A percentile compares a stretch with the other conserved stretches of the same genome.
phyloP scores from a whole-genome alignment of 306 rosid species.

The Cucumis hystrix region DNA sequence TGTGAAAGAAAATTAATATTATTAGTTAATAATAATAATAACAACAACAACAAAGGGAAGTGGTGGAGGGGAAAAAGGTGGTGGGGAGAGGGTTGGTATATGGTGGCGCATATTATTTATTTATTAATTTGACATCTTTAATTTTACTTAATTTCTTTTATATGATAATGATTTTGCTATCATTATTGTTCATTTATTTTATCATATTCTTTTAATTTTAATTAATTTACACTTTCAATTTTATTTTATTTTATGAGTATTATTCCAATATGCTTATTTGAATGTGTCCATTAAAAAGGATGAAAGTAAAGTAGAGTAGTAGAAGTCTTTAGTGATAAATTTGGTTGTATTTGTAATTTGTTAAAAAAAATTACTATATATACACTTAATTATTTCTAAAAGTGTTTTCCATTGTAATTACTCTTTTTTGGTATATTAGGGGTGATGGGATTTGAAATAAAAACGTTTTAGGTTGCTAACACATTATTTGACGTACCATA shows the following conservation, averaged over 20 bases:
- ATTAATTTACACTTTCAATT: background rate
- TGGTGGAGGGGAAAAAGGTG: constrained; percentile 1
- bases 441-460: no score
- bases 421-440: no score
- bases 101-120: constrained; percentile 1
- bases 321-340: no score
- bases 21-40: background rate
- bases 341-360: no score
- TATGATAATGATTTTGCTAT: background rate
- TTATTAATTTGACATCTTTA: background rate
- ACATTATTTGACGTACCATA: no score
- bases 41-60: background rate
- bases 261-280: background rate
- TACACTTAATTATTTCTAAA: no score
- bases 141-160: background rate
- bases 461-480: no score
- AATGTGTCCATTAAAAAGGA: no score
- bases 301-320: no score
- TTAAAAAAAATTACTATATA: no score
- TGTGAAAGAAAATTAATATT: background rate
- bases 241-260: background rate
- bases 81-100: background rate
- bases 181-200: background rate
- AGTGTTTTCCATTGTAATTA: no score
- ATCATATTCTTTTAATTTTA: background rate